Evolutionary conservation across 2,329 filamentous ascomycete genomes (phyloP).

Genomic region (Didymella segeticola): DNA sequence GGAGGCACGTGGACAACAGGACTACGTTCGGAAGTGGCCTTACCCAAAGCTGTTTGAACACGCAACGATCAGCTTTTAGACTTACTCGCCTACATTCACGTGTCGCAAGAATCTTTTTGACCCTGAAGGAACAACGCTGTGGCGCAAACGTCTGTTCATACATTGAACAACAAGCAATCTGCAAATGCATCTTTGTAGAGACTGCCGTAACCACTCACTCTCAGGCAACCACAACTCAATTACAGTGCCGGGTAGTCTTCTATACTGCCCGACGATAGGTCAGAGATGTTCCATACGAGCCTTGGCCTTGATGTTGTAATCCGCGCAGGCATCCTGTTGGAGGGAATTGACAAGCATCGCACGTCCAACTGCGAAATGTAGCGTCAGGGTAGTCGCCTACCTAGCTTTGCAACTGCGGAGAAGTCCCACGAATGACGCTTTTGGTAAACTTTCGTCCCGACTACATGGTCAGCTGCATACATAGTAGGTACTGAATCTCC

Average conservation of each 20-base stretch:
- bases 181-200: too few species aligned
- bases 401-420: conserved; percentile 9
- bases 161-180: not conserved
- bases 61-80: not conserved
- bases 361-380: conserved; percentile 2
- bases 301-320: conserved; percentile 1
- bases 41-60: not conserved
- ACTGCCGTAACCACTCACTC: not conserved
- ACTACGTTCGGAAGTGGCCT: not conserved
- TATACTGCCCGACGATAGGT: not conserved
- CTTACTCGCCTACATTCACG: not conserved
- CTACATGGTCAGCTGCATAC: conserved; percentile 7
- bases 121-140: not conserved
- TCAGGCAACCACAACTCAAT: not conserved
- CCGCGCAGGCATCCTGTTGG: conserved; percentile 8
- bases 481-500: not conserved
- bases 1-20: not conserved
- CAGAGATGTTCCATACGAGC: not conserved
- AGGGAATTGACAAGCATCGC: not conserved
- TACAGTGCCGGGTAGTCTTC: not conserved
- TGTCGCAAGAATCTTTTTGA: not conserved
- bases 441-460: not conserved
- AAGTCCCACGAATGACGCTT: not conserved
- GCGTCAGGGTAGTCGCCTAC: not conserved
- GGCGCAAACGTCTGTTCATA: not conserved